These are phyloP conservation scores for Raffaelea ambrosiae DNA, from an alignment of 2,329 filamentous ascomycete genomes.

Conservation along the genomic window DNA sequence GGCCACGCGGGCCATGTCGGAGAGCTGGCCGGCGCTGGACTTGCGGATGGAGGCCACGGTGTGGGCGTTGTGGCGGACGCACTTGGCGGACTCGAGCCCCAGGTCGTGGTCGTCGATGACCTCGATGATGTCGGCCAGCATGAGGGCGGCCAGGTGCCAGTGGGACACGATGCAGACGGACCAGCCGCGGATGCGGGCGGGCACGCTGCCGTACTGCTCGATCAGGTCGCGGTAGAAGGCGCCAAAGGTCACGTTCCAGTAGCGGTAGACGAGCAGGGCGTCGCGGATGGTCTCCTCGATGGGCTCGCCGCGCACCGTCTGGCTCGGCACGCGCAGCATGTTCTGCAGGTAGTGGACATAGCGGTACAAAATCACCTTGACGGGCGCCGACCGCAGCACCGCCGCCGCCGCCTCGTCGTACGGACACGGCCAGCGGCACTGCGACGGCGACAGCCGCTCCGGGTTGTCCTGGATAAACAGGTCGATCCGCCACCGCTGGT, in stretches of 20 bases:
- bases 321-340: conserved; percentile 30
- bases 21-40: conserved; percentile 34
- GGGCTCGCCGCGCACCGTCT: conserved; percentile 20
- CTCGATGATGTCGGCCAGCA: conserved; percentile 46
- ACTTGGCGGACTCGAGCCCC: conserved; percentile 17
- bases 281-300: conserved; percentile 40
- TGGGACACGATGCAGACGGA: conserved; percentile 49
- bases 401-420: conserved; percentile 40
- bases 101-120: conserved; percentile 33
- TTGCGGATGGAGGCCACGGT: conserved; percentile 32
- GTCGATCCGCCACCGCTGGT: conserved; percentile 21
- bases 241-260: conserved; percentile 45
- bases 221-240: conserved; percentile 44
- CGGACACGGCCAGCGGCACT: conserved; percentile 43
- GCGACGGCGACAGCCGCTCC: conserved; percentile 12
- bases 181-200: conserved; percentile 49
- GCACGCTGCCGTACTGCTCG: conserved; percentile 38
- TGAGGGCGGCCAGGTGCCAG: conserved; percentile 47
- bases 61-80: conserved; percentile 17
- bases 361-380: conserved; percentile 51
- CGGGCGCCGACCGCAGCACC: conserved; percentile 43
- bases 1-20: conserved; percentile 38
- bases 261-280: conserved; percentile 40
- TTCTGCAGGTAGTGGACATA: conserved; percentile 48
- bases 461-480: conserved; percentile 26